Conservation (phyloP, 169 alveolate genomes). For the Eimeria zaria region DNA sequence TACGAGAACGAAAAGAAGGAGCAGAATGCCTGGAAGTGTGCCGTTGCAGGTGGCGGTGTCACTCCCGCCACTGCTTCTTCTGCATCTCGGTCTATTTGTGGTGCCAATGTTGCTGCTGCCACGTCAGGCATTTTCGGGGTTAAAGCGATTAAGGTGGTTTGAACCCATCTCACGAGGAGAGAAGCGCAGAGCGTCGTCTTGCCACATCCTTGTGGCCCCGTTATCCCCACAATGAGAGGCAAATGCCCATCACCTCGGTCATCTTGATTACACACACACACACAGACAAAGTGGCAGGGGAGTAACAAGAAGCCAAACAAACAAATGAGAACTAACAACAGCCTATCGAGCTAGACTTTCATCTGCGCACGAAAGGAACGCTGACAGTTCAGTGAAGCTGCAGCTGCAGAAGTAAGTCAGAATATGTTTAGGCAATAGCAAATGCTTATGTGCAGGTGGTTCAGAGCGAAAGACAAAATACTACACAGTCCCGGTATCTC, state of each 20-base stretch:
- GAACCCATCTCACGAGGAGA: neutral
- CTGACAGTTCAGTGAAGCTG: neutral
- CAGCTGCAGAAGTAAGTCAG: neutral
- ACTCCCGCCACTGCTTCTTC: neutral
- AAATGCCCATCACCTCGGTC: neutral
- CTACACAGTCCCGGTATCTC: neutral
- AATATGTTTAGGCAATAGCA: neutral
- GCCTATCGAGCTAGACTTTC: neutral
- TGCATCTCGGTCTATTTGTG: neutral
- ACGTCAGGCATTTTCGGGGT: too few relatives aligned
- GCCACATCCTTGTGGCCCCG: conserved; percentile 78
- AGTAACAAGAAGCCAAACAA: neutral
- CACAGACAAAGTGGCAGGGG: neutral
- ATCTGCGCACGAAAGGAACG: neutral
- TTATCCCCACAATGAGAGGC: conserved; percentile 56
- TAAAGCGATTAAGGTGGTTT: neutral
- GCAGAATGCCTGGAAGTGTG: neutral
- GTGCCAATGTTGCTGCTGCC: conserved; percentile 1
- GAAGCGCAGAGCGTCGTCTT: conserved; percentile 65
- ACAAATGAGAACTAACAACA: neutral
- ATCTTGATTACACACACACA: neutral
- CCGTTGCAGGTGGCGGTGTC: neutral
- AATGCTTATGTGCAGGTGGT: neutral
- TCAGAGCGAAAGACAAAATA: neutral
- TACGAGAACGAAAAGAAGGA: neutral